A percentile compares a stretch with the other conserved stretches of the same genome.
phyloP scores from a whole-genome alignment of 2,329 filamentous ascomycete species.

The Dactylella cylindrospora region DNA sequence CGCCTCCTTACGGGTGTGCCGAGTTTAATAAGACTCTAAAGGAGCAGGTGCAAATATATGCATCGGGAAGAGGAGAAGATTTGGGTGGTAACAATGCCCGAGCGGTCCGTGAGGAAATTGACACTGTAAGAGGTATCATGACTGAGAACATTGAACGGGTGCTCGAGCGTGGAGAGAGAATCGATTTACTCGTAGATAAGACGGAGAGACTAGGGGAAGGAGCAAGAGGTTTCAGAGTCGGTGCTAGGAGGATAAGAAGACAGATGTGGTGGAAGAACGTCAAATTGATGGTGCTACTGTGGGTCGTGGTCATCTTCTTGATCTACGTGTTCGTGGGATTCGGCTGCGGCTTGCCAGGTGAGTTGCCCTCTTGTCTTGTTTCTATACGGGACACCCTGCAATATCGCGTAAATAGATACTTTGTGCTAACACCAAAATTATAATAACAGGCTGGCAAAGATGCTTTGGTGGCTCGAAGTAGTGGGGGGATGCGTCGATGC shows the following conservation, averaged over 20 bases:
- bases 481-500: background rate
- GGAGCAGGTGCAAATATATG: slow-evolving; percentile 47
- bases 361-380: slow-evolving; percentile 44
- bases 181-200: slow-evolving; percentile 93
- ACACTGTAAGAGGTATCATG: slow-evolving; percentile 90
- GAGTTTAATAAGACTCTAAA: slow-evolving; percentile 69
- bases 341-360: slow-evolving; percentile 68
- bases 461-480: slow-evolving; percentile 15
- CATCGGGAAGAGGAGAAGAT: slow-evolving; percentile 57
- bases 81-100: slow-evolving; percentile 76
- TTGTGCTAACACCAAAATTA: background rate
- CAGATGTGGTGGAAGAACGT: slow-evolving; percentile 72
- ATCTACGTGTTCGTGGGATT: slow-evolving; percentile 71
- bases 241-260: slow-evolving; percentile 80
- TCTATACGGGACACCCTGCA: background rate
- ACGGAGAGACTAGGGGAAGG: slow-evolving; percentile 87
- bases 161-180: slow-evolving; percentile 84
- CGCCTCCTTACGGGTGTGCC: slow-evolving; percentile 87
- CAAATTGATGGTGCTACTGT: slow-evolving; percentile 80
- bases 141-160: slow-evolving; percentile 90
- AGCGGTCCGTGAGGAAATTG: slow-evolving; percentile 84
- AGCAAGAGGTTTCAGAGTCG: slow-evolving; percentile 84
- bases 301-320: slow-evolving; percentile 67
- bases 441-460: slow-evolving; percentile 25
- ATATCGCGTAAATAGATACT: background rate